These are phyloP conservation scores for Erythrophleum ivorense DNA, from an alignment of 331 rosid species.

Conservation along the genomic window DNA sequence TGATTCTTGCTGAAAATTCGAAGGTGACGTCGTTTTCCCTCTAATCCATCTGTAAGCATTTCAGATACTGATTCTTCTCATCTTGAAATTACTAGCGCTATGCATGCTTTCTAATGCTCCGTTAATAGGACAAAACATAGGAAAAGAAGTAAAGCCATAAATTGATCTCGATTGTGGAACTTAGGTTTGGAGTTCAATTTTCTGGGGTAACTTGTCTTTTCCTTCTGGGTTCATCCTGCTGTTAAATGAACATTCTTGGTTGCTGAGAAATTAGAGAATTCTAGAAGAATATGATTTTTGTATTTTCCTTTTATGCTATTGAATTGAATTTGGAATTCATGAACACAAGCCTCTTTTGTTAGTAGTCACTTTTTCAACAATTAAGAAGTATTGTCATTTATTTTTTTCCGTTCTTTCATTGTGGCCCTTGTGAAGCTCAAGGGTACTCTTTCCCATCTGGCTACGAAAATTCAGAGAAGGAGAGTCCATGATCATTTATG, in stretches of 20 bases:
- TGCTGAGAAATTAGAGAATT: too few species aligned
- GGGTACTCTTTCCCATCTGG: not conserved
- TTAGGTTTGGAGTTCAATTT: constrained; percentile 10
- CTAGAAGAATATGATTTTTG: too few species aligned
- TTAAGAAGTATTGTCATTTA: too few species aligned
- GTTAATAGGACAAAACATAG: not conserved
- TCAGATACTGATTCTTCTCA: constrained; percentile 2
- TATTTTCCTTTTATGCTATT: too few species aligned
- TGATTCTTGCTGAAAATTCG: not conserved
- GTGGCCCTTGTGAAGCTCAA: too few species aligned
- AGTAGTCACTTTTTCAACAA: too few species aligned
- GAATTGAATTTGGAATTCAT: too few species aligned
- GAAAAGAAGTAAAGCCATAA: not conserved
- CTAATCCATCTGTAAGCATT: constrained; percentile 39
- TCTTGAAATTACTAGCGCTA: not conserved
- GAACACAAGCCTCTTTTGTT: too few species aligned
- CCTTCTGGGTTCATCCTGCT: not conserved
- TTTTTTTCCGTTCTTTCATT: too few species aligned
- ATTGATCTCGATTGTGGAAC: constrained; percentile 17
- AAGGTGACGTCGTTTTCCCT: not conserved
- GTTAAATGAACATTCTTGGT: too few species aligned
- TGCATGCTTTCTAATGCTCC: not conserved
- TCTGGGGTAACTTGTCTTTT: not conserved
- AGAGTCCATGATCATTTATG: not conserved
- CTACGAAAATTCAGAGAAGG: constrained; percentile 14